These are phyloP conservation scores for Iris macrosiphon DNA, from an alignment of 106 monocot genomes.

Conservation along the genomic window DNA sequence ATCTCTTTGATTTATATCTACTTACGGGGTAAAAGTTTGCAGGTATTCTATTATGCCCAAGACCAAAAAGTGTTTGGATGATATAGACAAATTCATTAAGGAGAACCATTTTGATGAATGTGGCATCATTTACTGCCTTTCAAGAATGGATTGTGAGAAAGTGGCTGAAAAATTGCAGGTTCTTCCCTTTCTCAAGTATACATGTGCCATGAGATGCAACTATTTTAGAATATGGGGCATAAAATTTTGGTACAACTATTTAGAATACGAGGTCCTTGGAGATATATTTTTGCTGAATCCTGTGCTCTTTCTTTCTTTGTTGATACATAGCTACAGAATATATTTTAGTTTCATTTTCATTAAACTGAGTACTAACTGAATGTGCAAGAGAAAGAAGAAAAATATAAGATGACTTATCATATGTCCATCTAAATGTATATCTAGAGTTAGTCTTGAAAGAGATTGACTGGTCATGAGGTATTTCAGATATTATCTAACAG, in stretches of 20 bases:
- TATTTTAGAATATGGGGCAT: too few relatives aligned
- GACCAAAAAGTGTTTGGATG: constrained; percentile 91
- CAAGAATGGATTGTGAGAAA: constrained; percentile 99
- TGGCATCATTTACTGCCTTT: constrained; percentile 98
- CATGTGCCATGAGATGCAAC: not conserved
- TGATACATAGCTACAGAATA: too few relatives aligned
- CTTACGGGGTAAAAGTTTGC: constrained; percentile 15
- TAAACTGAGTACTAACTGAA: too few relatives aligned
- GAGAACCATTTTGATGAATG: constrained; percentile 88
- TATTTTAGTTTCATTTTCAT: too few relatives aligned
- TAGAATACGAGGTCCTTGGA: not conserved
- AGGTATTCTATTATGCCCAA: constrained; percentile 88
- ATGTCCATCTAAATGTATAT: too few relatives aligned
- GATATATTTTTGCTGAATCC: too few relatives aligned
- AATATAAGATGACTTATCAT: too few relatives aligned
- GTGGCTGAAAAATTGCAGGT: constrained; percentile 93
- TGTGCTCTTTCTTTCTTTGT: not conserved
- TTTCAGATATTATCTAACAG: too few relatives aligned
- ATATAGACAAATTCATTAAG: constrained; percentile 87
- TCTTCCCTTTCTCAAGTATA: constrained; percentile 7
- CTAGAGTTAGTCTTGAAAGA: too few relatives aligned
- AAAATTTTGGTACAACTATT: too few relatives aligned
- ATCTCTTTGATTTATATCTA: not conserved
- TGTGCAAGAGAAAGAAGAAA: too few relatives aligned
- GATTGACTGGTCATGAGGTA: too few relatives aligned